Base-by-base conservation (phyloP, 306 rosid species). In the Trifolium dubium region DNA sequence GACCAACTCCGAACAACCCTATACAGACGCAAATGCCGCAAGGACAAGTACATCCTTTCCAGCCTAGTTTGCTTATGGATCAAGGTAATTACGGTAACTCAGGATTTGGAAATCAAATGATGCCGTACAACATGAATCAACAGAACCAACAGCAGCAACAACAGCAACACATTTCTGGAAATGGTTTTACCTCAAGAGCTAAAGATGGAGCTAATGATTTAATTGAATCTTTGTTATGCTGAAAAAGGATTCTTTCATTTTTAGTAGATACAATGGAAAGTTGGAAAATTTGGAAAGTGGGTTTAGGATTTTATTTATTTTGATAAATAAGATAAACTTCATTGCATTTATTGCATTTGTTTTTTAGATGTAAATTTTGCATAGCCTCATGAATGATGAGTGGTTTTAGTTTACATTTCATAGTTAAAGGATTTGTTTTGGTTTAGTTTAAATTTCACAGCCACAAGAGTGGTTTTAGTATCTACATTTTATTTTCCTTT, bases 161-260 rank as follows among this genome's bases (percentile, higher is more conserved):
- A 7, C 75, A 72, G 0, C 83, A 87, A 29, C 87, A 74, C 63
- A 37, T 61, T 28, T 78, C 81, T 6, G 93, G 88, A 10, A 92
- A 75, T 81, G 75, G 72, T 61, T 88, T 65, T 23, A 59, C 84
- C 43, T 58, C 84, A 1, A 82, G 89, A 82, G 68, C 98, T 64
- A 93, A 91, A 76, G 98, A 93, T 50, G 98, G 89, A 71, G 92
- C 96, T 0, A 89, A 88, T 37, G 98, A 91, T 59, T 93, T 90
- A 74, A 71, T 91, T 18, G 96, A 91, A 55, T 89, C 97, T 5
- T 78, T 89, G 69, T 85, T 86, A 10, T 82, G 90, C 75, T 92
- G 88, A 91, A 84, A 82, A 7, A 37, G 40, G 64, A 69, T 18
- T 51, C 58, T 59, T 49, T 61, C 58, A 59, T 69, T 43, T 55